These are phyloP conservation scores for Candolleomyces eurysporus DNA, from an alignment of 768 basidiomycete genomes.

Conservation along the genomic window DNA sequence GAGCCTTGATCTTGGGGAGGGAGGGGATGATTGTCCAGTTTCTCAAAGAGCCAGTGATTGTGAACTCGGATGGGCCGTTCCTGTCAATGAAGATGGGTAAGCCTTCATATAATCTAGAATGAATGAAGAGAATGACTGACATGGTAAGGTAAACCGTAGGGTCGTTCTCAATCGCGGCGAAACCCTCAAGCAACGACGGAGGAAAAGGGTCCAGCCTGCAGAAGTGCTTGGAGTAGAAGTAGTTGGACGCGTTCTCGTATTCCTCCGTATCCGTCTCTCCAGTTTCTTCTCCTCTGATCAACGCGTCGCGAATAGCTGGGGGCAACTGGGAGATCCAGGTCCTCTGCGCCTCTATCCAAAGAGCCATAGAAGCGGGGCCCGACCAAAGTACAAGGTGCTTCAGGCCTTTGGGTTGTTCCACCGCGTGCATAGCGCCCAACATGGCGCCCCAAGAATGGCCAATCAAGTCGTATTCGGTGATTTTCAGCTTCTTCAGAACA, in stretches of 20 bases:
- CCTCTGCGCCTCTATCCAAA: constrained; percentile 31
- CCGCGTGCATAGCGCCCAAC: constrained; percentile 39
- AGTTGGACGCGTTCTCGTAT: constrained; percentile 40
- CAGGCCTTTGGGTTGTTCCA: constrained; percentile 43
- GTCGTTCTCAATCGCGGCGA: constrained; percentile 38
- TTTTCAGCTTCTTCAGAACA: constrained; percentile 42
- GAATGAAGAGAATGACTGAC: constrained; percentile 23
- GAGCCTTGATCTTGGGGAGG: constrained; percentile 37
- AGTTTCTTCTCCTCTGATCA: constrained; percentile 45
- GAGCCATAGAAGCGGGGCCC: constrained; percentile 41
- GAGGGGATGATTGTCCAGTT: constrained; percentile 44
- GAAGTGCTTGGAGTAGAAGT: constrained; percentile 42
- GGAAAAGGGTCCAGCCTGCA: constrained; percentile 49
- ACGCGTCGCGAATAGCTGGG: constrained; percentile 32
- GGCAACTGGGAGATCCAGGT: constrained; percentile 29
- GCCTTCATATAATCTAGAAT: neutral
- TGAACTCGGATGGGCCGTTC: constrained; percentile 37
- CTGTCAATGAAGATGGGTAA: constrained; percentile 17
- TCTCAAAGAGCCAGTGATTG: constrained; percentile 37
- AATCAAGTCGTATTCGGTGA: constrained; percentile 44
- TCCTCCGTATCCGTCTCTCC: constrained; percentile 37
- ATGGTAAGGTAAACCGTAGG: constrained; percentile 48
- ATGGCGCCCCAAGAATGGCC: constrained; percentile 57
- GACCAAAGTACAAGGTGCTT: constrained; percentile 46
- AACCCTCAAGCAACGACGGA: constrained; percentile 27